Evolutionary conservation across 2,329 filamentous ascomycete genomes (phyloP).

Genomic region (Trichoderma brevicompactum): DNA sequence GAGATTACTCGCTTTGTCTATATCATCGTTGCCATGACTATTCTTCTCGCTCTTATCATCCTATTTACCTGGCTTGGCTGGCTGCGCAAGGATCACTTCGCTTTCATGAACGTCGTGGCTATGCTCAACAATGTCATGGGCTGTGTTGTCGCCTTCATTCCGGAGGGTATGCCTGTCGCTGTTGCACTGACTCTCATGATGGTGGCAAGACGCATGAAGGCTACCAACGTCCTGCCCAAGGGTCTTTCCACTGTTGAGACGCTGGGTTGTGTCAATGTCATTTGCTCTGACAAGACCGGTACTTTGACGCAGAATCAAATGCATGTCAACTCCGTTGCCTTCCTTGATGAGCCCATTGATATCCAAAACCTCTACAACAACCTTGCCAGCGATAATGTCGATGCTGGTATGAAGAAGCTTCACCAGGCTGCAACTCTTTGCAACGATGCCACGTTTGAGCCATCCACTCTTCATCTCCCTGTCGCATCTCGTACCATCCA

Average conservation of each 20-base stretch:
- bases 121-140: slow-evolving; percentile 54
- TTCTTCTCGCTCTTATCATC: slow-evolving; percentile 47
- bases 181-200: slow-evolving; percentile 49
- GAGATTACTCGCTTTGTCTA: slow-evolving; percentile 51
- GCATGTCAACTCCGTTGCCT: slow-evolving; percentile 46
- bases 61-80: slow-evolving; percentile 52
- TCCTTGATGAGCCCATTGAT: slow-evolving; percentile 42
- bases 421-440: slow-evolving; percentile 43
- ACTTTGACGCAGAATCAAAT: slow-evolving; percentile 52
- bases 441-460: slow-evolving; percentile 51
- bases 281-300: slow-evolving; percentile 51
- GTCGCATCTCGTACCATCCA: slow-evolving; percentile 43
- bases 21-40: slow-evolving; percentile 48
- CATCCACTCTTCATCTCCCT: slow-evolving; percentile 43
- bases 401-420: slow-evolving; percentile 34
- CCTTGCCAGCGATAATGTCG: slow-evolving; percentile 30
- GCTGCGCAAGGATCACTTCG: slow-evolving; percentile 44
- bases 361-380: slow-evolving; percentile 36
- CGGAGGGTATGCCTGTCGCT: slow-evolving; percentile 47
- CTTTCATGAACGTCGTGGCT: slow-evolving; percentile 48
- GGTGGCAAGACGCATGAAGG: slow-evolving; percentile 50
- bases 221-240: slow-evolving; percentile 48
- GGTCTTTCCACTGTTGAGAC: slow-evolving; percentile 49
- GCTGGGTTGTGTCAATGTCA: slow-evolving; percentile 50
- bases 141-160: slow-evolving; percentile 47